Percentiles rank a stretch among this genome's conserved stretches.
These are phyloP conservation scores for Microstroma glucosiphilum DNA, from an alignment of 1,284 basidiomycete species.

Conservation along the genomic window DNA sequence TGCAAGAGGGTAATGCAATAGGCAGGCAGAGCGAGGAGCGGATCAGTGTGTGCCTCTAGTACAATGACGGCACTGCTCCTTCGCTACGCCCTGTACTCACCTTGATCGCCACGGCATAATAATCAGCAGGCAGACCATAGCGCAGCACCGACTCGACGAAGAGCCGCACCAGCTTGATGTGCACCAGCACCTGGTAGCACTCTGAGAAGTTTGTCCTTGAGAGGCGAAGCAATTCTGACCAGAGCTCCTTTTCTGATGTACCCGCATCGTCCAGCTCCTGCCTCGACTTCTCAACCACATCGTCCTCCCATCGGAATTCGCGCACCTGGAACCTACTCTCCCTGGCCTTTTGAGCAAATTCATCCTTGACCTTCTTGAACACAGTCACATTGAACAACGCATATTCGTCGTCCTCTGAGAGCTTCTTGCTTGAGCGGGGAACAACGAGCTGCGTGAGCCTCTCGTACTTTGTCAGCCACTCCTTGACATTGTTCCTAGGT, in stretches of 20 bases:
- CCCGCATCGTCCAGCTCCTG: slow-evolving; percentile 75
- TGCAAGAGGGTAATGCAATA: slow-evolving; percentile 45
- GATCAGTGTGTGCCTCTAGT: not conserved
- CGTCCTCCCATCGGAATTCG: slow-evolving; percentile 88
- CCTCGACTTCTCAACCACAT: slow-evolving; percentile 71
- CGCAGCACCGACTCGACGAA: slow-evolving; percentile 93
- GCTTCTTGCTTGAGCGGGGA: slow-evolving; percentile 68
- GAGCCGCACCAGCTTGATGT: slow-evolving; percentile 82
- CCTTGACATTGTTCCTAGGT: slow-evolving; percentile 75
- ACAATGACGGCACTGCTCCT: not conserved
- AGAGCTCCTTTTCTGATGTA: slow-evolving; percentile 89
- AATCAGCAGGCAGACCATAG: slow-evolving; percentile 90
- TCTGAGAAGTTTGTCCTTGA: slow-evolving; percentile 95
- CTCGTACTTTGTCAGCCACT: slow-evolving; percentile 87
- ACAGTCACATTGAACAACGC: slow-evolving; percentile 79
- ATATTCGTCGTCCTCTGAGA: slow-evolving; percentile 83
- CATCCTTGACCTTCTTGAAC: slow-evolving; percentile 84
- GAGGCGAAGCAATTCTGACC: slow-evolving; percentile 90
- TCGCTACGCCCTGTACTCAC: slow-evolving; percentile 51
- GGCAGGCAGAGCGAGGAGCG: not conserved
- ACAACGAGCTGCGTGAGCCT: slow-evolving; percentile 83
- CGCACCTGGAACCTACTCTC: slow-evolving; percentile 66
- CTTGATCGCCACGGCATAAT: slow-evolving; percentile 73
- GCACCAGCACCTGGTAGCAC: slow-evolving; percentile 86
- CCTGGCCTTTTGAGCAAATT: slow-evolving; percentile 82